Evolutionary conservation across 768 basidiomycete species (phyloP), one percentile per base, ranked within the genome.

Genomic region (Porphyrellus cyaneotinctus): DNA sequence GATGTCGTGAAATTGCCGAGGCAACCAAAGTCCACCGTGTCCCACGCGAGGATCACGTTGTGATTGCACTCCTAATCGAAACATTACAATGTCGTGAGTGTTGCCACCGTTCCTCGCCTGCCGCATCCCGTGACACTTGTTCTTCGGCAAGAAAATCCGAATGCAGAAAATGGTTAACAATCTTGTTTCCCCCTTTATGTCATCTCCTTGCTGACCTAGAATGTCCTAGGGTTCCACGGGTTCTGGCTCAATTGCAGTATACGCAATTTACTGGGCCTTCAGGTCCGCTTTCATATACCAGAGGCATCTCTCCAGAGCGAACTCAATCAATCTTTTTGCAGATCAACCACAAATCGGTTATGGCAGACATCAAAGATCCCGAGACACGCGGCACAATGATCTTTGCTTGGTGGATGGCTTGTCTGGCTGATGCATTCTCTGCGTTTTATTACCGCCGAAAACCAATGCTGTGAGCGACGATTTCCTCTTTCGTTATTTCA

Each of bases 371-470:
- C 58, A 77, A 81, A 56, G 87, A 90, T 64, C 76, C 81, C 36
- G 89, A 91, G 62, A 82, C 77, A 45, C 82, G 86, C 47, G 86
- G 88, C 23, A 90, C 87, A 7, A 88, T 92, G 85, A 87, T 89
- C 47, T 93, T 91, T 64, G 87, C 91, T 2, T 94, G 92, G 87
- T 95, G 93, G 91, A 88, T 93, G 82, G 85, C 91, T 9, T 89
- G 87, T 68, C 74, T 93, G 42, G 78, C 81, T 31, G 94, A 97
- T 63, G 89, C 91, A 8, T 91, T 87, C 70, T 82, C 83, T 24
- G 81, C 90, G 28, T 83, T 84, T 30, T 93, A 91, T 69, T 91
- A 92, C 72, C 82, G 91, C 55, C 78, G 86, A 57, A 91, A 92
- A 70, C 91, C 91, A 8, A 77, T 87, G 60, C 74, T 94, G 74